Evolutionary conservation across 2,329 filamentous ascomycete genomes (phyloP), one percentile per base, ranked within the genome.

Genomic region (Metarhizium robertsii): DNA sequence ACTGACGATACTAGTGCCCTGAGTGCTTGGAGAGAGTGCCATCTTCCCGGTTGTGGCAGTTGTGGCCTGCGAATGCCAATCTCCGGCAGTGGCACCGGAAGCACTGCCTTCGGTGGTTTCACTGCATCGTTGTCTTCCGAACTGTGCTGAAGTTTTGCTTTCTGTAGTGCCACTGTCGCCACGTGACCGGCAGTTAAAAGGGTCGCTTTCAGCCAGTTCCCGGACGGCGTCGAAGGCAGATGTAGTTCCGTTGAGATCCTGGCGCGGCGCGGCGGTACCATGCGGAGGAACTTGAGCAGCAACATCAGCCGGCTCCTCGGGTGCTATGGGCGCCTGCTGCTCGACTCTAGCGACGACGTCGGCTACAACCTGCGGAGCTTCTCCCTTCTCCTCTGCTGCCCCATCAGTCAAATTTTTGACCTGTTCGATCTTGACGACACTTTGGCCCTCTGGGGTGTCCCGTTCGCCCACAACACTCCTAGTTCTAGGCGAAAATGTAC

Each of bases 1-100:
- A 67, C 82, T 85, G 60, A 83, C 77, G 59, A 86, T 81, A 66
- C 83, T 86, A 18, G 83, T 86, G 43, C 82, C 83, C 63, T 83
- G 77, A 2, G 83, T 86, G 65, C 82, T 85, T 2, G 83, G 83
- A 29, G 83, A 85, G 40, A 85, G 69, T 3, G 83, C 81, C 77
- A 84, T 79, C 68, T 83, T 84, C 52, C 80, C 78, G 1, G 81
- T 85, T 2, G 81, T 83, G 8, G 81, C 81, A 61, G 80, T 84
- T 14, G 82, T 85, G 4, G 78, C 80, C 61, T 85, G 81, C 4
- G 80, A 83, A 2, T 79, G 78, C 80, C 81, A 85, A 61, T 85
- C 83, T 10, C 78, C 80, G 0, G 76, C 74, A 50, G 73, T 75
- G 0, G 76, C 77, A 2, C 73, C 76, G 7, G 80, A 81, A 47